phyloP scores from a whole-genome alignment of 2,329 filamentous ascomycete genomes.

The Thelonectria discophora region DNA sequence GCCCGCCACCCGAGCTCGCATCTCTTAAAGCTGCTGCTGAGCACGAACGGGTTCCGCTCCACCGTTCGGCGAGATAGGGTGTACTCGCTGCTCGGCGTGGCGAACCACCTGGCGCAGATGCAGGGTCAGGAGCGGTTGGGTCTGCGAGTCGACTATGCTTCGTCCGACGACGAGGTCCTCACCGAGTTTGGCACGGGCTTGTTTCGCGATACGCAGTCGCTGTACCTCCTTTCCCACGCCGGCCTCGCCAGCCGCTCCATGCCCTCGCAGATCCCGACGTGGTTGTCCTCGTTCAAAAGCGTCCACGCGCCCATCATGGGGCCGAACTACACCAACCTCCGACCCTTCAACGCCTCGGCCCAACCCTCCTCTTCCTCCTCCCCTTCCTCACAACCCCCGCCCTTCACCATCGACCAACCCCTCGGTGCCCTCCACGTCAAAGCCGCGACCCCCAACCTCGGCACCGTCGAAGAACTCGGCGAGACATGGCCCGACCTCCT shows the following conservation, averaged over 20 bases:
- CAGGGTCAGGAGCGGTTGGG: conserved; percentile 23
- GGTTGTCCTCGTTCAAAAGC: conserved; percentile 37
- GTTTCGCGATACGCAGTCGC: conserved; percentile 28
- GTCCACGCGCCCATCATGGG: conserved; percentile 29
- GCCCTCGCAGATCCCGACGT: conserved; percentile 27
- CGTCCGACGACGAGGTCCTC: conserved; percentile 30
- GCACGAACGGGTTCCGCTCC: conserved; percentile 33
- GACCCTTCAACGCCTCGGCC: conserved; percentile 22
- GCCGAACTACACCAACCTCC: conserved; percentile 22
- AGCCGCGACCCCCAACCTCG: conserved; percentile 29
- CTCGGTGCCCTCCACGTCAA: conserved; percentile 25
- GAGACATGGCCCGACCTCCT: conserved; percentile 22
- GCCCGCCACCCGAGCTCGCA: conserved; percentile 13
- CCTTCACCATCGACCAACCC: conserved; percentile 26
- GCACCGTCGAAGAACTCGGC: conserved; percentile 31
- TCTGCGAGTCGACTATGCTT: conserved; percentile 32
- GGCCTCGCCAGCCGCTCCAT: conserved; percentile 28
- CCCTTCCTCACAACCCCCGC: neutral
- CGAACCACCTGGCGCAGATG: conserved; percentile 29
- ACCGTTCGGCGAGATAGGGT: conserved; percentile 36
- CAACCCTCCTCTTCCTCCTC: neutral
- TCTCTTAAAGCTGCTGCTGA: conserved; percentile 28
- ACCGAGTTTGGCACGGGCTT: conserved; percentile 24
- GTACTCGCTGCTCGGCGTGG: conserved; percentile 39
- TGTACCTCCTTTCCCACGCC: conserved; percentile 34